A percentile compares a stretch with the other conserved stretches of the same genome.
Conservation (phyloP, 1,139 yeast genomes). For the Wickerhamomyces sp. region DNA sequence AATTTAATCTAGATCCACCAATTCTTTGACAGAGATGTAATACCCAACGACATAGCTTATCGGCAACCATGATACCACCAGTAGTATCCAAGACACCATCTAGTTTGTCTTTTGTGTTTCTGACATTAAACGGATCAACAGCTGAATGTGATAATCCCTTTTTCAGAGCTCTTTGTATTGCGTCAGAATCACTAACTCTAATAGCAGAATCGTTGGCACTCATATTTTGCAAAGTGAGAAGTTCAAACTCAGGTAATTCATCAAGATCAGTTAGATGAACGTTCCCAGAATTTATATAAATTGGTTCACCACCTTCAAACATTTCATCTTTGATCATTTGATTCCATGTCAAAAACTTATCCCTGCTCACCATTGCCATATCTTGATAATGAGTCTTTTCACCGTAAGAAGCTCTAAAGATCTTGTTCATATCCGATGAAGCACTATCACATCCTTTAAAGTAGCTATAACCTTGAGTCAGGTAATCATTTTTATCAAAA, state of each 20-base stretch:
- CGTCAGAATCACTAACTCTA: constrained; percentile 26
- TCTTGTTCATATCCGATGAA: constrained; percentile 26
- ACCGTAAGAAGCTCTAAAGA: constrained; percentile 25
- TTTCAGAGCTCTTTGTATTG: constrained; percentile 26
- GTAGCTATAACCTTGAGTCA: constrained; percentile 24
- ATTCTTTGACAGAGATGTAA: constrained; percentile 21
- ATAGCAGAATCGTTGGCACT: constrained; percentile 25
- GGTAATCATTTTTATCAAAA: constrained; percentile 31
- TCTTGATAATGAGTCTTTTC: constrained; percentile 22
- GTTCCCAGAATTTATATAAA: constrained; percentile 25
- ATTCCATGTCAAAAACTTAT: constrained; percentile 10
- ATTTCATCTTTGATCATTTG: constrained; percentile 6
- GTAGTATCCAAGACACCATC: constrained; percentile 29
- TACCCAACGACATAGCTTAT: constrained; percentile 30
- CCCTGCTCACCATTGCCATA: constrained; percentile 20
- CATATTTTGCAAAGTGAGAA: constrained; percentile 15
- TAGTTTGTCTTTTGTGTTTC: constrained; percentile 14
- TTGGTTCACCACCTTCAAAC: constrained; percentile 20
- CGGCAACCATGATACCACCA: constrained; percentile 35
- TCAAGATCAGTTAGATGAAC: constrained; percentile 21
- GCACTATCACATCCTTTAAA: constrained; percentile 28
- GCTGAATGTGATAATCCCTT: constrained; percentile 21
- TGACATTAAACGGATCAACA: constrained; percentile 26
- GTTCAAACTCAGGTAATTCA: constrained; percentile 21
- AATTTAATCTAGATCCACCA: constrained; percentile 10